Evolutionary conservation across 768 basidiomycete genomes (phyloP).

Genomic region (Dacryopinax spathularia): DNA sequence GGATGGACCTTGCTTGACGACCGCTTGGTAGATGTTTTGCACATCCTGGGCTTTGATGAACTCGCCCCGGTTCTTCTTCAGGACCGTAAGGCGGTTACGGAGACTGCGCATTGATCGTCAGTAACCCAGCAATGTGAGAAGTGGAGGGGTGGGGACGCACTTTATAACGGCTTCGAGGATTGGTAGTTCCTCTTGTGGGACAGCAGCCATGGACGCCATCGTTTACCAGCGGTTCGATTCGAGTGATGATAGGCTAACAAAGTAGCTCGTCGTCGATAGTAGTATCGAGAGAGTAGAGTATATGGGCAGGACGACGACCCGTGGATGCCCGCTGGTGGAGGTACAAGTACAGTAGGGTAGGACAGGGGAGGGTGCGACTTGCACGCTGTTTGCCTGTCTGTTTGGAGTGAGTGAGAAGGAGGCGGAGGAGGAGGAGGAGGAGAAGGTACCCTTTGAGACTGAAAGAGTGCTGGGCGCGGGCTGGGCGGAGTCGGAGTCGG

Average conservation of each 20-base stretch:
- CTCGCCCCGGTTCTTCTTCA: conserved; percentile 84
- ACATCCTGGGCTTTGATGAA: conserved; percentile 92
- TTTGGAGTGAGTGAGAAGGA: background rate
- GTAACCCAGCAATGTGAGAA: conserved; percentile 6
- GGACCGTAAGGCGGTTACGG: conserved; percentile 82
- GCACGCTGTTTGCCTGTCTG: conserved; percentile 12
- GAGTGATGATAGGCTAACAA: too few relatives aligned
- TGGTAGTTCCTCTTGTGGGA: conserved; percentile 50
- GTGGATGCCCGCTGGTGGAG: background rate
- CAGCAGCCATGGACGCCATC: background rate
- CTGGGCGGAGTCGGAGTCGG: background rate
- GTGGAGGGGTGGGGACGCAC: conserved; percentile 29
- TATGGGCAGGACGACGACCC: too few relatives aligned
- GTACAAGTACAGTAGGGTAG: background rate
- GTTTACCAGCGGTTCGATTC: too few relatives aligned
- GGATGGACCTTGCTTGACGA: conserved; percentile 80
- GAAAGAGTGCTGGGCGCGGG: background rate
- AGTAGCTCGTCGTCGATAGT: too few relatives aligned
- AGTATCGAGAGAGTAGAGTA: too few relatives aligned
- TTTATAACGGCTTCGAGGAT: conserved; percentile 91
- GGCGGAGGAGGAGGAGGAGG: background rate
- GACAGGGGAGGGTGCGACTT: conserved; percentile 5
- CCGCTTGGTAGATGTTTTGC: conserved; percentile 77
- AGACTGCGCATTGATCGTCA: conserved; percentile 40
- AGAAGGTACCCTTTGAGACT: background rate